Base-by-base conservation (phyloP, 345 rosid species). In the Eutrema yunnanense region DNA sequence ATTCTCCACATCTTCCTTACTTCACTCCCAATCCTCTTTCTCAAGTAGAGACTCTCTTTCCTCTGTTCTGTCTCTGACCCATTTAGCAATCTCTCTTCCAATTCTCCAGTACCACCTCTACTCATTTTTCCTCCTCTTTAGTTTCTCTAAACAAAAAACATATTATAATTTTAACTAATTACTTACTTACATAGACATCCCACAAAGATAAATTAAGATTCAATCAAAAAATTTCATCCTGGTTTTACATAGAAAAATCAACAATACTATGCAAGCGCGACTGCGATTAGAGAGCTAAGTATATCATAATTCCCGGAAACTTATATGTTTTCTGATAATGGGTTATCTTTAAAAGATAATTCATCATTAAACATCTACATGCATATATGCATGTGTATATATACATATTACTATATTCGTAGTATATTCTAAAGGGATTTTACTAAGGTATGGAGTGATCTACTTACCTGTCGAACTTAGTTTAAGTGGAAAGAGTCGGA, bases 1-100 rank as follows among this genome's bases (percentile, higher is more conserved):
- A 86, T 76, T 36, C 81, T 77, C 90, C 90, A 87, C 71, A 67
- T 65, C 59, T 72, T 72, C 4, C 59, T 60, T 30, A 67, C 64
- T 67, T 78, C 81, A 50, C 11, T 72, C 81, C 77, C 72, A 33
- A 78, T 19, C 73, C 72, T 77, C 44, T 65, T 77, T 8, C 73
- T 72, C 19, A 77, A 2, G 27, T 41, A 32, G 48, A 70, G 54
- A 41, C 62, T 64, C 27, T 64, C 80, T 36, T 29, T 65, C 41
- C 71, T 75, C 37, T 69, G 64, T 37, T 62, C 79, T 69, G 65
- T 55, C 38, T 76, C 75, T 49, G 71, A 46, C 47, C 41, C 75
- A 30, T 36, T 57, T 56, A 64, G 16, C 16, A 76, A 42, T 22
- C 75, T 76, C 72, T 71, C 80, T 49, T 76, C 80, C 76, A 71